Evolutionary conservation across 768 basidiomycete species (phyloP), one percentile per base, ranked within the genome.

Genomic region (Pleurotus pulmonarius): DNA sequence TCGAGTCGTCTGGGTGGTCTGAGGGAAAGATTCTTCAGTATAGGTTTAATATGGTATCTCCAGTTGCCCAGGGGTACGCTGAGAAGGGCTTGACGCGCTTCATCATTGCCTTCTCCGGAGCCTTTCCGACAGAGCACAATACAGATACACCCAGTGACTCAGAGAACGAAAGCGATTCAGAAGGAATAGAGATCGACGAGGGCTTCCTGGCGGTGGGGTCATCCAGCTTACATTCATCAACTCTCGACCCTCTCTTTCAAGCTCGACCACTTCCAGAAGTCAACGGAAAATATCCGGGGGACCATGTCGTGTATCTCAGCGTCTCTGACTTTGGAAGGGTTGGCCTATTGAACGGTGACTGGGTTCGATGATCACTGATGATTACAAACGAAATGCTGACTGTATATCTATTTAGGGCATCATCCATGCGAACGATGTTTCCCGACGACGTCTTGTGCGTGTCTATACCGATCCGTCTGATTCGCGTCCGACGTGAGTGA

Each of bases 291-390:
- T 12, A 53, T 26, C 48, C 65, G 8, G 62, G 76, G 37, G 83
- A 87, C 53, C 78, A 87, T 49, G 80, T 86, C 3, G 61, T 91
- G 0, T 90, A 86, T 65, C 61, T 89, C 34, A 77, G 79, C 29
- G 83, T 87, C 2, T 64, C 74, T n/a, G 85, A 88, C 57, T 73
- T 94, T 13, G 78, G 81, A 39, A 79, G 74, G 52, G 70, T 90
- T 41, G 90, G 92, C 12, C 66, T 86, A 5, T 74, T 90, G 49
- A 80, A 82, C 59, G 86, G 86, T 29, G 91, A 92, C 64, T 94
- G 92, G 92, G 92, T 89, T 20, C 45, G 77, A 38, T 22, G 39
- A 37, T 1, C 46, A 46, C 54, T 24, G 37, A 46, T 46, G 13
- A 4, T 51, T 15, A 16, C 7, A 11, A 20, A 25, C 29, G 52